Evolutionary conservation across 805 yeast genomes (phyloP).

Genomic region (Myxozyma geophila): DNA sequence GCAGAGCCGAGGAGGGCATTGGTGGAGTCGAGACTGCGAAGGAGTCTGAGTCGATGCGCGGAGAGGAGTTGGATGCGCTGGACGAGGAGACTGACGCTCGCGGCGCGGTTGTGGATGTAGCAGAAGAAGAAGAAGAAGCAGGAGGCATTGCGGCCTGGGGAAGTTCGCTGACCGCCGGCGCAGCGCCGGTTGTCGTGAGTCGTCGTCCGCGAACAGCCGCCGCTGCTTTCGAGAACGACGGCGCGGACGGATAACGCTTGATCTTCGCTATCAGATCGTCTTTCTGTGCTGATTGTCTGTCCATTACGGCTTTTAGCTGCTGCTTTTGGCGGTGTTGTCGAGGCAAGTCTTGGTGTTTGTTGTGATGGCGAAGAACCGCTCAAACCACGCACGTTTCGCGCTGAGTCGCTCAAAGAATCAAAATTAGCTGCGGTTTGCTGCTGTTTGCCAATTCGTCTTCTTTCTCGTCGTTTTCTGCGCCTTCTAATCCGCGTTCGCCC

Average conservation of each 20-base stretch:
- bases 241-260: slow-evolving; percentile 34
- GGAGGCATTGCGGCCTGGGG: not conserved
- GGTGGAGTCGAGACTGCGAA: slow-evolving; percentile 19
- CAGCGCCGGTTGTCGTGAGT: slow-evolving; percentile 21
- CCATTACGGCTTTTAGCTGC: not conserved
- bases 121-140: slow-evolving; percentile 1
- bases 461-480: not conserved
- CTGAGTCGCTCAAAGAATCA: not conserved
- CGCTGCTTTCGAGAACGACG: slow-evolving; percentile 29
- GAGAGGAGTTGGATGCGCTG: slow-evolving; percentile 11
- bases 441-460: not conserved
- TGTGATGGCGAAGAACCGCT: not conserved
- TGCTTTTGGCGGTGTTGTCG: not conserved
- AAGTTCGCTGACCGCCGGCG: slow-evolving; percentile 4
- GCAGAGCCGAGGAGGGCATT: slow-evolving; percentile 6
- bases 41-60: slow-evolving; percentile 7
- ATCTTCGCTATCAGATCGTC: slow-evolving; percentile 15
- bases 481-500: not conserved
- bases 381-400: not conserved
- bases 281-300: not conserved
- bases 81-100: not conserved
- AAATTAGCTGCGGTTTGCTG: not conserved
- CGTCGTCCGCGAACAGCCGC: slow-evolving; percentile 30
- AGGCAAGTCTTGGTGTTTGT: not conserved
- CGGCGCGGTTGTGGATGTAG: slow-evolving; percentile 2